Percentiles rank a stretch among this genome's conserved stretches.
These are phyloP conservation scores for Neurospora sp. DNA, from an alignment of 2,329 filamentous ascomycete species.

Conservation along the genomic window DNA sequence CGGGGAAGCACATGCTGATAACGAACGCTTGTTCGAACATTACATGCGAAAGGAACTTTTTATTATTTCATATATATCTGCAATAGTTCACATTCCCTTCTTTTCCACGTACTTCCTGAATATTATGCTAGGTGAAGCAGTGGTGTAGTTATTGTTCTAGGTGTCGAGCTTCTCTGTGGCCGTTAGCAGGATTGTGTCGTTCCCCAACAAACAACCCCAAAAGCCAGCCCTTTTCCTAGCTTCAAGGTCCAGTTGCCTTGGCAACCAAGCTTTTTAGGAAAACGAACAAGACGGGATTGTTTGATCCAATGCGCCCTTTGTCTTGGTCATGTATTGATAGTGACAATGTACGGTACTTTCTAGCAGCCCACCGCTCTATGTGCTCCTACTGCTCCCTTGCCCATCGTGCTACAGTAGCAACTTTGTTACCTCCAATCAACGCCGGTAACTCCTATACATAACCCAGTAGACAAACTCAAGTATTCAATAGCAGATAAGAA, in stretches of 20 bases:
- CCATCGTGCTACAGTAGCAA: not conserved
- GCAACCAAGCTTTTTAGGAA: not conserved
- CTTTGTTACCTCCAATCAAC: not conserved
- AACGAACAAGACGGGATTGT: not conserved
- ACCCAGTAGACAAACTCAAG: not conserved
- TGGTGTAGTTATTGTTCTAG: not conserved
- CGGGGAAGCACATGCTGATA: not conserved
- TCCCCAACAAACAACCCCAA: not conserved
- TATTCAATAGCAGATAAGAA: not conserved
- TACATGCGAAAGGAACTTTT: not conserved
- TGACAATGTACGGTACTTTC: not conserved
- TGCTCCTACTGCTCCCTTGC: not conserved
- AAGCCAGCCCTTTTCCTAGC: not conserved
- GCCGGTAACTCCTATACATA: not conserved
- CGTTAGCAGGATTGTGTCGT: not conserved
- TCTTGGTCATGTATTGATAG: not conserved
- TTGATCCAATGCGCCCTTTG: not conserved
- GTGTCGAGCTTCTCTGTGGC: not conserved
- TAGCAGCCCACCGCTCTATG: not conserved
- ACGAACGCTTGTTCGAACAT: not conserved
- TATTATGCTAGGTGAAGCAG: not conserved
- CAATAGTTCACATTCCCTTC: too few species aligned
- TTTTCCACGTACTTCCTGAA: not conserved
- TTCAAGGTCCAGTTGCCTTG: not conserved
- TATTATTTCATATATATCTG: not conserved